Evolutionary conservation across 148 eudicot species (phyloP), one percentile per base, ranked within the genome.

Genomic region (Silene uniflora): DNA sequence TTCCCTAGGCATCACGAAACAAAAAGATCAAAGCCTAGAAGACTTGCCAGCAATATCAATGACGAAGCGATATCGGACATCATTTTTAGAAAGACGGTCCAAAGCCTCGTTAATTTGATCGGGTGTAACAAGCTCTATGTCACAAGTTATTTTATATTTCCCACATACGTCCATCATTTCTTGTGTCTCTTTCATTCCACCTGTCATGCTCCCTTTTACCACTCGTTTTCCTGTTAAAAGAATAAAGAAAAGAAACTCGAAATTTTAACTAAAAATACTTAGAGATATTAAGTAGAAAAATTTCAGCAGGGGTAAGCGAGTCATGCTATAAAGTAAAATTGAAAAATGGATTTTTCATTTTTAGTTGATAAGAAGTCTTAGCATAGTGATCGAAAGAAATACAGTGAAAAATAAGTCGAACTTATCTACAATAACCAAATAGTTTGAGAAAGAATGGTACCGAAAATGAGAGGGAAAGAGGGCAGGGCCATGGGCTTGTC

Each of bases 401-500:
- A 39, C 9, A 9, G 44, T 39, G 8, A 39, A 39, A 35, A 39
- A n/a, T n/a, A 0, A 47, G n/a, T 21, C 4, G 17, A 9, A 44
- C 2, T 10, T 21, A 19, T 3, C 4, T 17, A 32, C 6, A 2
- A 8, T 16, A 22, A 29, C 13, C 18, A 3, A 12, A 13, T 24
- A 22, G 17, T 13, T 7, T 4, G 25, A 12, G 13, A 0, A 22
- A 11, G 44, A 13, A 54, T 46, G 2, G 75, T 70, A 89, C 98
- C 98, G 39, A 94, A 94, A 13, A 94, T 91, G 76, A 94, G 59
- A 25, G 97, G 93, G 75, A 90, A 90, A 4, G 95, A 68, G 24
- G 97, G 97, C 62, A 94, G 77, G 70, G 77, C 92, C 25, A 94
- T 76, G 71, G 98, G 98, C 92, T 89, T 90, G 68, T 90, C 98